A percentile compares a stretch with the other conserved stretches of the same genome.
Conservation (phyloP, 2,329 filamentous ascomycete genomes). For the Diaporthe velutina region DNA sequence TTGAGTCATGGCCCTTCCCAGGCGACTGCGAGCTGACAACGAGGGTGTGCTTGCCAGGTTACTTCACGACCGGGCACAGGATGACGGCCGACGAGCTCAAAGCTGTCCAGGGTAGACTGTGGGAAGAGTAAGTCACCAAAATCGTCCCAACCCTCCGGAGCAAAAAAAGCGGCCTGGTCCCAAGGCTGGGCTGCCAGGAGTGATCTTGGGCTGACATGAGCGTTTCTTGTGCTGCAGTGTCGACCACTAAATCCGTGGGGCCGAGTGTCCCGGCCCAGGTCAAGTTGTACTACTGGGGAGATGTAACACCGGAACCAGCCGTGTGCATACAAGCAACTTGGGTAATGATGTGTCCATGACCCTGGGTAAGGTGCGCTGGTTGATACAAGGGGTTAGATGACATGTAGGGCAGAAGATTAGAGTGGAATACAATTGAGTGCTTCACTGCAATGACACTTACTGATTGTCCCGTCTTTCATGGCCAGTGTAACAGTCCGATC, state of each 20-base stretch:
- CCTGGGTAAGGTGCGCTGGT: not conserved
- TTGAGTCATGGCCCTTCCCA: not conserved
- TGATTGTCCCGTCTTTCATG: not conserved
- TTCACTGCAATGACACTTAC: constrained; percentile 11
- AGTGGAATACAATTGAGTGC: constrained; percentile 11
- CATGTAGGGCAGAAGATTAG: constrained; percentile 10
- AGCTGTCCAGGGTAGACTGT: constrained; percentile 88
- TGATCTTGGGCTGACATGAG: constrained; percentile 45
- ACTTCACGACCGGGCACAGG: constrained; percentile 89
- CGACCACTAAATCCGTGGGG: constrained; percentile 40
- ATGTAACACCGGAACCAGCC: not conserved
- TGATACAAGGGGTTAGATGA: constrained; percentile 1
- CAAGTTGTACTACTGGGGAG: not conserved
- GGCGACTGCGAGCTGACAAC: constrained; percentile 13
- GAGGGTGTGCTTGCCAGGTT: constrained; percentile 58
- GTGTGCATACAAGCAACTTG: not conserved
- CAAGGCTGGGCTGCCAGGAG: not conserved
- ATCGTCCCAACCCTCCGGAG: not conserved
- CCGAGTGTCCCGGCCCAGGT: constrained; percentile 56
- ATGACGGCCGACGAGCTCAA: constrained; percentile 89
- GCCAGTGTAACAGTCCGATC: not conserved
- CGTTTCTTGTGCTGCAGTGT: constrained; percentile 38
- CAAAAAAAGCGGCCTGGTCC: not conserved
- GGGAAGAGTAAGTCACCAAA: constrained; percentile 78
- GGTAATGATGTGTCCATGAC: not conserved